A percentile compares a stretch with the other conserved stretches of the same genome.
These are phyloP conservation scores for Russula compacta DNA, from an alignment of 768 basidiomycete species.

Conservation along the genomic window DNA sequence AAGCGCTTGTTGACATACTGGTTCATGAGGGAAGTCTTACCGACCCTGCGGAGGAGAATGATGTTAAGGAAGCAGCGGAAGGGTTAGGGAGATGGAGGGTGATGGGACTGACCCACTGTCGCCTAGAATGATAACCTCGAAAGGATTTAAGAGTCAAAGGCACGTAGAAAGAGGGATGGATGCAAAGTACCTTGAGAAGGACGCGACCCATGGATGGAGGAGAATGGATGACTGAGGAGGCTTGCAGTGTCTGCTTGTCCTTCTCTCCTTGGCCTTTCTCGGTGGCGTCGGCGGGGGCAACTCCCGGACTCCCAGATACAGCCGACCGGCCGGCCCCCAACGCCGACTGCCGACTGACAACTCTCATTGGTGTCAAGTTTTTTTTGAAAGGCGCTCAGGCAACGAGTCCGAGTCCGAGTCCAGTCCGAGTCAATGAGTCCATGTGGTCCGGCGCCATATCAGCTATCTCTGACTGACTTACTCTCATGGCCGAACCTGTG, in stretches of 20 bases:
- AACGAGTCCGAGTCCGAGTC: too few species aligned
- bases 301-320: not conserved
- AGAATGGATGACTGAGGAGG: constrained; percentile 16
- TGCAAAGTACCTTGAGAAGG: constrained; percentile 61
- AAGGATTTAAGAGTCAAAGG: not conserved
- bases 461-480: constrained; percentile 3
- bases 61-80: not conserved
- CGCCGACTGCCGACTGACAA: not conserved
- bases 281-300: not conserved
- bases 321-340: not conserved
- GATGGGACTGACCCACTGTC: constrained; percentile 75
- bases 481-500: constrained; percentile 63
- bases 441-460: not conserved
- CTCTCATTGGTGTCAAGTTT: too few species aligned
- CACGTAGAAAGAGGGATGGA: constrained; percentile 5
- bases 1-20: constrained; percentile 99
- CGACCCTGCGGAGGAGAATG: constrained; percentile 51
- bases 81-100: not conserved
- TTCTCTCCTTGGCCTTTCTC: not conserved
- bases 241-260: not conserved
- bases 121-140: constrained; percentile 94
- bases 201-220: constrained; percentile 63
- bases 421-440: too few species aligned
- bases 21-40: constrained; percentile 99
- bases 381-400: too few species aligned